A percentile compares a stretch with the other conserved stretches of the same genome.
These are phyloP conservation scores for Pseudozyma sp. DNA, from an alignment of 1,284 basidiomycete genomes.

Conservation along the genomic window DNA sequence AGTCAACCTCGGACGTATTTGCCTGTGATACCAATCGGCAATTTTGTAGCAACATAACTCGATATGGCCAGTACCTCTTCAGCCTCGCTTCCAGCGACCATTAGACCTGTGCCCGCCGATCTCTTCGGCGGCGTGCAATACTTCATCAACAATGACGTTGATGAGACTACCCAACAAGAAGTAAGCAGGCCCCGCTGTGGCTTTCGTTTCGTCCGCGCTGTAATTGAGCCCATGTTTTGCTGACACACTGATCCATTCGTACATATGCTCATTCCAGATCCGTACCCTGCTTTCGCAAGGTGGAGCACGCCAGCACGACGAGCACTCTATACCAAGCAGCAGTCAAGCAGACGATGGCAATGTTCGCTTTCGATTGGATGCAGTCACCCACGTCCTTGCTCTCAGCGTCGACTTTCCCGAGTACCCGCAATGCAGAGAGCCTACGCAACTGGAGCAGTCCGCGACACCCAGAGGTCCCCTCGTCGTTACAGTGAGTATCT, in stretches of 20 bases:
- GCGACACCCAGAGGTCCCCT: conserved; percentile 14
- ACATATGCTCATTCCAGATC: conserved; percentile 14
- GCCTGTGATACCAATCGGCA: too few species aligned
- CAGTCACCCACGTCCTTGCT: conserved; percentile 71
- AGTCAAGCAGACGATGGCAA: conserved; percentile 1
- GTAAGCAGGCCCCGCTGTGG: conserved; percentile 7
- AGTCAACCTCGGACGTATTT: neutral
- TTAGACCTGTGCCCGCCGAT: conserved; percentile 9
- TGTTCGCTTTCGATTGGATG: conserved; percentile 43
- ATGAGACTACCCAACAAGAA: conserved; percentile 20
- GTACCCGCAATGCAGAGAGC: conserved; percentile 43
- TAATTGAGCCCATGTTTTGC: neutral
- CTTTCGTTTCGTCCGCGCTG: neutral
- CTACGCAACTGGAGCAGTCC: conserved; percentile 21
- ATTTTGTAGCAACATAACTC: neutral
- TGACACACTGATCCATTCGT: neutral
- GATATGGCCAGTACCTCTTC: conserved; percentile 14
- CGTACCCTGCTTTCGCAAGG: conserved; percentile 12
- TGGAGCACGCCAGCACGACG: conserved; percentile 9
- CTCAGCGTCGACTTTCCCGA: conserved; percentile 75
- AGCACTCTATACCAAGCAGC: conserved; percentile 7
- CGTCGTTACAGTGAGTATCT: conserved; percentile 40
- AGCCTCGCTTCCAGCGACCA: neutral
- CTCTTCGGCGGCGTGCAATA: conserved; percentile 37
- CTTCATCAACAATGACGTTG: conserved; percentile 50